These are phyloP conservation scores for Kandelia obovata DNA, from an alignment of 345 rosid genomes.

Conservation along the genomic window DNA sequence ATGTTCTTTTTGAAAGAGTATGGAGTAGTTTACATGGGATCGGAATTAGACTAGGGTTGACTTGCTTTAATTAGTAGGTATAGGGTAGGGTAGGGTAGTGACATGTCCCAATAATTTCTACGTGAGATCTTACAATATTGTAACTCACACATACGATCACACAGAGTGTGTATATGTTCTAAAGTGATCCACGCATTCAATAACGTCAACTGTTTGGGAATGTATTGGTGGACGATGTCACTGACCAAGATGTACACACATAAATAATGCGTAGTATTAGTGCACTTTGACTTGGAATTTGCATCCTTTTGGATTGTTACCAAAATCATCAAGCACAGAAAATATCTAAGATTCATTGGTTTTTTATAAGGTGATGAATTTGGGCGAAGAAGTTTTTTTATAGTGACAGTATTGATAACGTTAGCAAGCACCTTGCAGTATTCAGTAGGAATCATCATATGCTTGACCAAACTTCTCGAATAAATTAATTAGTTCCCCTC, in stretches of 20 bases:
- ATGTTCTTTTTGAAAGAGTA: too few species aligned
- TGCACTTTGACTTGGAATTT: slow-evolving; percentile 20
- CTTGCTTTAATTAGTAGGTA: background rate
- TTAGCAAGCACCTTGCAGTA: slow-evolving; percentile 36
- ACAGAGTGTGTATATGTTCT: background rate
- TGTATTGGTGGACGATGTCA: slow-evolving; percentile 18
- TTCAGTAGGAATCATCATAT: slow-evolving; percentile 6
- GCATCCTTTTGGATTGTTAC: background rate
- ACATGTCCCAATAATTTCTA: background rate
- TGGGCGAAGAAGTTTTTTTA: background rate
- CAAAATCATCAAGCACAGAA: background rate
- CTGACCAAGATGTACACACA: slow-evolving; percentile 4
- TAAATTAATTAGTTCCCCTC: too few species aligned
- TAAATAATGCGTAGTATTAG: slow-evolving; percentile 22
- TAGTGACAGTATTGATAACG: slow-evolving; percentile 45
- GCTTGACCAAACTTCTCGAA: too few species aligned
- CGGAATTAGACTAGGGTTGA: slow-evolving; percentile 2
- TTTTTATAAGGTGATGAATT: background rate
- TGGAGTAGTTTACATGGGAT: too few species aligned
- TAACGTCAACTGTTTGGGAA: background rate
- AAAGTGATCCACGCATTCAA: background rate
- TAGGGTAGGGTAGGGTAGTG: background rate
- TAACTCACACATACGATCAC: too few species aligned
- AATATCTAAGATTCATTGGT: background rate
- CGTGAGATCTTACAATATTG: slow-evolving; percentile 4